Evolutionary conservation across 1,284 basidiomycete species (phyloP).

Genomic region (Neonothopanus nambi): DNA sequence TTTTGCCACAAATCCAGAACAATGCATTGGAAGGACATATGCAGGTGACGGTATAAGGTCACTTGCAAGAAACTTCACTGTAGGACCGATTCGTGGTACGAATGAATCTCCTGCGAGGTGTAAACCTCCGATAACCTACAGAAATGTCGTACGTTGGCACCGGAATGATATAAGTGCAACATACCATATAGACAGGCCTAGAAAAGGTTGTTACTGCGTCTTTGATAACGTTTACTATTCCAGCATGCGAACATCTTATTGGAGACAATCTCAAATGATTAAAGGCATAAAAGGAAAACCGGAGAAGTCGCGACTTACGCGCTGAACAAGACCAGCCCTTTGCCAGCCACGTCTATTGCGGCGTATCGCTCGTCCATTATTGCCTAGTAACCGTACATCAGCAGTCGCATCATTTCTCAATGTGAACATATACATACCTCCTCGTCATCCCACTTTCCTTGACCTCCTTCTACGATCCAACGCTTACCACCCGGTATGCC

Average conservation of each 20-base stretch:
- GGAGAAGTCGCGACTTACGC: conserved; percentile 48
- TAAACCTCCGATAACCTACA: conserved; percentile 74
- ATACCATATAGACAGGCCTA: conserved; percentile 75
- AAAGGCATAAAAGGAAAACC: conserved; percentile 4
- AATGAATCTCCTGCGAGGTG: conserved; percentile 74
- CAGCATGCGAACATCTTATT: conserved; percentile 76
- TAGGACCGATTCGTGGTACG: conserved; percentile 61
- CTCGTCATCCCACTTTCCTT: conserved; percentile 59
- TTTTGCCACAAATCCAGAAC: conserved; percentile 75
- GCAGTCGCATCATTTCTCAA: not conserved
- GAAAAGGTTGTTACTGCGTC: conserved; percentile 62
- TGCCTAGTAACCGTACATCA: conserved; percentile 40
- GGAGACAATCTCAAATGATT: not conserved
- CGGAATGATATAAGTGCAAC: conserved; percentile 1
- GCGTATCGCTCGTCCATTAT: conserved; percentile 84
- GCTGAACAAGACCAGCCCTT: conserved; percentile 80
- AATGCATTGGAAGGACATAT: conserved; percentile 82
- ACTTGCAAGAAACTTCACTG: conserved; percentile 68
- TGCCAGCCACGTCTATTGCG: conserved; percentile 73
- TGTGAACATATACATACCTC: conserved; percentile 38
- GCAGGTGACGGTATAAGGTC: conserved; percentile 61
- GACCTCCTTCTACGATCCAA: conserved; percentile 46
- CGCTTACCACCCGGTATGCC: conserved; percentile 69
- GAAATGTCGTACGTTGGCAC: conserved; percentile 2
- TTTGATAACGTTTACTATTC: conserved; percentile 79